Conservation (phyloP, 2,329 filamentous ascomycete species). For the Colletotrichum brevisporum region DNA sequence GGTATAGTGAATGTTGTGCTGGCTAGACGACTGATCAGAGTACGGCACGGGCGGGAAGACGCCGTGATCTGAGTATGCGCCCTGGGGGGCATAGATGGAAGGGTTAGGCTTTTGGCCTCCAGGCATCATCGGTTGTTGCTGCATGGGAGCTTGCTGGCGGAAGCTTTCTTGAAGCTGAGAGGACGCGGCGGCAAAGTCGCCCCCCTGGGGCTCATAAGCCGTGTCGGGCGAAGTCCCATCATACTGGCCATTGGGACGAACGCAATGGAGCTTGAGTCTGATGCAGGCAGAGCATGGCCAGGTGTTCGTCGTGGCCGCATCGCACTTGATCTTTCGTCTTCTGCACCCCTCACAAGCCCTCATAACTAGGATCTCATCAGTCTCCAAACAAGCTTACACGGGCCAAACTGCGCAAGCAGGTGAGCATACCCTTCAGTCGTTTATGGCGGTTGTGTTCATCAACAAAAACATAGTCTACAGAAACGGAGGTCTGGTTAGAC, state of each 20-base stretch:
- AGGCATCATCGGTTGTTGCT: conserved; percentile 62
- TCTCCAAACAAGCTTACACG: conserved; percentile 10
- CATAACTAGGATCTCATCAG: conserved; percentile 76
- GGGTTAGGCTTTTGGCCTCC: conserved; percentile 56
- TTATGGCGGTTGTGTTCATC: conserved; percentile 99
- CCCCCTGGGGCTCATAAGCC: conserved; percentile 59
- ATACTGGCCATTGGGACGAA: conserved; percentile 86
- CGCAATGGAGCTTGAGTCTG: conserved; percentile 91
- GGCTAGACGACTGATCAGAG: conserved; percentile 58
- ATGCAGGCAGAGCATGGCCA: conserved; percentile 98
- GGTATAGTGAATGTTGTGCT: conserved; percentile 67
- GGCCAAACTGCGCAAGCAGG: neutral
- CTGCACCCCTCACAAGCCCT: conserved; percentile 96
- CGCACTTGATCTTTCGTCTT: conserved; percentile 97
- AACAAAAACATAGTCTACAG: conserved; percentile 95
- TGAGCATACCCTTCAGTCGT: conserved; percentile 84
- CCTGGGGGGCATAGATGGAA: conserved; percentile 64
- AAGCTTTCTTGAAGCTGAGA: conserved; percentile 61
- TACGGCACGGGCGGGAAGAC: conserved; percentile 65
- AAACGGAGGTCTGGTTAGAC: conserved; percentile 49
- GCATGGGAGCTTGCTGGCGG: conserved; percentile 67
- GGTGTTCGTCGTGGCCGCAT: conserved; percentile 95
- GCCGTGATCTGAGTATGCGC: conserved; percentile 61
- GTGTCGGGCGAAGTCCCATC: conserved; percentile 68
- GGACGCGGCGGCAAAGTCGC: conserved; percentile 52